phyloP scores from a whole-genome alignment of 441 rosid genomes.

The Gossypium gossypioides region DNA sequence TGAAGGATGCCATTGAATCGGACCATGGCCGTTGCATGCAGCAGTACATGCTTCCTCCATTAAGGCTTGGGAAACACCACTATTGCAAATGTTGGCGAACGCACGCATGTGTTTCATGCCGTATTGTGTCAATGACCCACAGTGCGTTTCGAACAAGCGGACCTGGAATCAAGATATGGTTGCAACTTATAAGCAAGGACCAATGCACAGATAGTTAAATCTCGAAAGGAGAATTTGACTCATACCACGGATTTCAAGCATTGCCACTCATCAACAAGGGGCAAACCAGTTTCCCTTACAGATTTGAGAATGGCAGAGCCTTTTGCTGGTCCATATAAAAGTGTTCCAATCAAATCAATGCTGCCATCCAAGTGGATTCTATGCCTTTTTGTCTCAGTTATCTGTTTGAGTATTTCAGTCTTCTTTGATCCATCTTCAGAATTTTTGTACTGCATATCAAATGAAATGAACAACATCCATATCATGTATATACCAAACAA shows the following conservation, averaged over 20 bases:
- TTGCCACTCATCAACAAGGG: conserved; percentile 71
- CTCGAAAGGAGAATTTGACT: not conserved
- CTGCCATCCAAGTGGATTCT: conserved; percentile 60
- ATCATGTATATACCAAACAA: not conserved
- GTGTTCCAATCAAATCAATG: conserved; percentile 43
- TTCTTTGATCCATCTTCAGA: conserved; percentile 40
- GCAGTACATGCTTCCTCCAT: conserved; percentile 58
- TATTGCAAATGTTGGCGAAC: conserved; percentile 79
- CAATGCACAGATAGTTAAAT: not conserved
- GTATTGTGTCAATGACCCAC: conserved; percentile 74
- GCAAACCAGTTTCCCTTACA: conserved; percentile 37
- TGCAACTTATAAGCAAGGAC: not conserved
- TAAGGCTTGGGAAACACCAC: conserved; percentile 28
- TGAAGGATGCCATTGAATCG: conserved; percentile 33
- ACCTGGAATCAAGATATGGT: conserved; percentile 32
- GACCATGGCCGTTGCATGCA: conserved; percentile 35
- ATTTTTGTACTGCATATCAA: conserved; percentile 37
- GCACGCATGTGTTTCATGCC: conserved; percentile 97
- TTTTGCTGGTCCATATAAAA: conserved; percentile 45
- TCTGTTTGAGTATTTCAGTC: conserved; percentile 35
- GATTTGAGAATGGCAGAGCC: conserved; percentile 30
- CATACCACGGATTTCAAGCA: conserved; percentile 74
- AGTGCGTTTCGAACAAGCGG: conserved; percentile 53
- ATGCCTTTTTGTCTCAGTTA: conserved; percentile 36
- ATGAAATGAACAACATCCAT: not conserved